Evolutionary conservation across 176 grass and related monocot genomes (phyloP), one percentile per base, ranked within the genome.

Genomic region (Elaeis guineensis): DNA sequence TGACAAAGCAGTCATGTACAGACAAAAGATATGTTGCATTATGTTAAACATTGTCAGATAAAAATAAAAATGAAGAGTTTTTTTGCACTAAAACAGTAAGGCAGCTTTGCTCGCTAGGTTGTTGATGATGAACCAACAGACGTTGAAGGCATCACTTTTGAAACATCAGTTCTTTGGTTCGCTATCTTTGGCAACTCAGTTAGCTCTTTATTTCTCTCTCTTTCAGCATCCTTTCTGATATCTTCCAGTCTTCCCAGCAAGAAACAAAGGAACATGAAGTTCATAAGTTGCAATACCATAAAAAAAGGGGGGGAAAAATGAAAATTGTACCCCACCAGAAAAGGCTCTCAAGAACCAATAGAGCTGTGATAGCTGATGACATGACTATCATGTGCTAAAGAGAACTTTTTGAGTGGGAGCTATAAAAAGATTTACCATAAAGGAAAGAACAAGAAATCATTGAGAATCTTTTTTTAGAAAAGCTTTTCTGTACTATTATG

Each of bases 181-280:
- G 69, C 68, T 35, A 66, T 62, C 77, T 87, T 89, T 39, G 80
- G 77, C 32, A 74, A 51, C 69, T 90, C 80, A 77, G 66, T 67
- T 70, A 80, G 78, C 57, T 82, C 73, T 71, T 90, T 90, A 18
- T 67, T 74, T 72, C 81, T 96, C 75, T 96, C 91, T 58, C 77
- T 90, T 67, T 90, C 92, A 53, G 84, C 66, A 70, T 82, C 79
- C 25, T 57, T 86, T 83, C 73, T 86, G 17, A 66, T 72, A 57
- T 96, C 92, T 21, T 88, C 89, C 16, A 50, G 77, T 67, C 67
- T 96, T 96, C 64, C 80, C 91, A 72, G 87, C 86, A 69, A 96
- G 86, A 77, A 90, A 75, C 92, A 90, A 74, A 52, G 55, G 23
- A 69, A 70, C 17, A 35, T 65, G 18, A 4, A 30, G n/a, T 21